Evolutionary conservation across 495 filamentous ascomycete species (phyloP).

Genomic region (Patellaria atrata): DNA sequence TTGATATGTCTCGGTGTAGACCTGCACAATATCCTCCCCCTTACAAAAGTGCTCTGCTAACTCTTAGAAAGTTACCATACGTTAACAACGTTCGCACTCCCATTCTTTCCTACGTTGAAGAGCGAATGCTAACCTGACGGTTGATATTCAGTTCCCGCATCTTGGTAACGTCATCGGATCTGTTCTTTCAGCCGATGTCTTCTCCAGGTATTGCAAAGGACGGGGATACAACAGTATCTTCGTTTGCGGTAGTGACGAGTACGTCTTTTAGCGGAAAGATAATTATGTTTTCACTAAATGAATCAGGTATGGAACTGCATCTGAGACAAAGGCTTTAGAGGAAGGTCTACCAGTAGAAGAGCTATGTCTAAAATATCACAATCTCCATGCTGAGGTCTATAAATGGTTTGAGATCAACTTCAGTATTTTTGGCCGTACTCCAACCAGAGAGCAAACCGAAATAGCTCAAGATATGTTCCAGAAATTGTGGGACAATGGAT

Average conservation of each 20-base stretch:
- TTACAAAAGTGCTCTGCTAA: too few species aligned
- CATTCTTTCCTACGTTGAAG: constrained; percentile 1
- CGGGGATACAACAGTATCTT: constrained; percentile 50
- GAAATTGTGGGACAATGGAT: constrained; percentile 65
- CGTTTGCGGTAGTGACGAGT: constrained; percentile 62
- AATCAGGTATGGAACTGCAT: constrained; percentile 74
- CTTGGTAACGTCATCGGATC: constrained; percentile 88
- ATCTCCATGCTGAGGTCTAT: constrained; percentile 70
- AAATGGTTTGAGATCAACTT: constrained; percentile 80
- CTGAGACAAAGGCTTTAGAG: constrained; percentile 65
- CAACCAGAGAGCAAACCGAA: constrained; percentile 66
- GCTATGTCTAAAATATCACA: constrained; percentile 76
- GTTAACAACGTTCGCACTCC: constrained; percentile 76
- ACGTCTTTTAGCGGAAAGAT: constrained; percentile 32
- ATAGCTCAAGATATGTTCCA: constrained; percentile 78
- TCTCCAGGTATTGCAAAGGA: constrained; percentile 58
- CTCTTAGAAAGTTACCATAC: too few species aligned
- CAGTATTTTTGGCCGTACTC: constrained; percentile 74
- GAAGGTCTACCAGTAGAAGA: constrained; percentile 54
- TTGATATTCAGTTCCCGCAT: constrained; percentile 33
- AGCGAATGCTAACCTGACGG: too few species aligned
- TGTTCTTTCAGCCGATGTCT: constrained; percentile 72
- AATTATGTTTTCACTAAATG: constrained; percentile 19
- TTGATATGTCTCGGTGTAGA: too few species aligned
- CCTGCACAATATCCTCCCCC: too few species aligned